Evolutionary conservation across 768 basidiomycete species (phyloP), one percentile per base, ranked within the genome.

Genomic region (Pisolithus microcarpus): DNA sequence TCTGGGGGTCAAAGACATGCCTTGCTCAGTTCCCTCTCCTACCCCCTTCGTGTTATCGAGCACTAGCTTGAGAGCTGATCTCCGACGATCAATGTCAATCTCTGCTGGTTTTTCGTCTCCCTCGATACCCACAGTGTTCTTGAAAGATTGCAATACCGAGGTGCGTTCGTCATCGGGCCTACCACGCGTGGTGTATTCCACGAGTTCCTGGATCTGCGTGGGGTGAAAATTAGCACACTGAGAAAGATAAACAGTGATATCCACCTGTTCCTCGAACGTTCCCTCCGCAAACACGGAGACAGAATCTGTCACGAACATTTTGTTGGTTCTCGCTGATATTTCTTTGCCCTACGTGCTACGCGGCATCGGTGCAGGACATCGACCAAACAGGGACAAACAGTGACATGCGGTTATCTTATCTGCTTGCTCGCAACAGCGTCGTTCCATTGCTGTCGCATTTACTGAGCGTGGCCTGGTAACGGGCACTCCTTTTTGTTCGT

Each of bases 281-380:
- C 90, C 90, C 69, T 93, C 90, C 18, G 86, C 82, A 62, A 90
- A 91, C 57, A 91, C 81, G 52, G 89, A 82, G 51, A 91, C 75
- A 38, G 87, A 86, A 70, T 91, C 89, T 58, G 84, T 74, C 56
- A 65, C 67, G 51, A 80, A 69, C 86, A 90, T 89, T 61, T 72
- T 71, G 46, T 50, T 24, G 19, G 30, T 53, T 47, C 34, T 34
- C 13, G 34, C 40, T 28, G 43, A 37, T 54, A 49, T 53, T 54
- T 56, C 53, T 40, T 18, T 28, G 19, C 46, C n/a, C 16, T 47
- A 11, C 48, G 38, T 31, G 46, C 43, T 52, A 34, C 13, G 4
- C 38, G 40, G 34, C 49, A 28, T 45, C 53, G 48, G 50, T 49
- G 49, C 24, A 49, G 40, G 30, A 52, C 34, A 42, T 38, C 48